These are phyloP conservation scores for Glarea lozoyensis DNA, from an alignment of 495 filamentous ascomycete genomes.

Conservation along the genomic window DNA sequence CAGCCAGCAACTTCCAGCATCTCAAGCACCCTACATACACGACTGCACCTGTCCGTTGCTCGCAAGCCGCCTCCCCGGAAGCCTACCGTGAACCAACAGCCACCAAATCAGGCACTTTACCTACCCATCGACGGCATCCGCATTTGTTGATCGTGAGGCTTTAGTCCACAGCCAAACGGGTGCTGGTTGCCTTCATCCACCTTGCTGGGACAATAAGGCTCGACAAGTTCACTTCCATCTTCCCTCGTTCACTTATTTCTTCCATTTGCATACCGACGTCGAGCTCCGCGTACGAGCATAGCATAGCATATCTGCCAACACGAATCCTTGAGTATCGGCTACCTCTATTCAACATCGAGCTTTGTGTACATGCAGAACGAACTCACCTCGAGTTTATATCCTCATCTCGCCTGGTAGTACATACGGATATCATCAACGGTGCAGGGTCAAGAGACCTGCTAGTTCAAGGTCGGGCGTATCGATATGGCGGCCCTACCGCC, in stretches of 20 bases:
- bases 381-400: slow-evolving; percentile 34
- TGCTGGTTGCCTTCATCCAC: background rate
- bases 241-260: background rate
- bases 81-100: slow-evolving; percentile 10
- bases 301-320: background rate
- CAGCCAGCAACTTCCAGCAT: background rate
- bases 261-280: too few species aligned
- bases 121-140: background rate
- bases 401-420: slow-evolving; percentile 36
- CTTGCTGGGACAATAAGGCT: background rate
- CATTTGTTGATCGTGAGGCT: background rate
- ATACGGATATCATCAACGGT: slow-evolving; percentile 8
- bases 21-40: background rate
- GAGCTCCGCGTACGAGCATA: too few species aligned
- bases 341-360: slow-evolving; percentile 7
- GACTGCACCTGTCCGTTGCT: background rate
- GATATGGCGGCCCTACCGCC: slow-evolving; percentile 32
- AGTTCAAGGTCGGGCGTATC: background rate
- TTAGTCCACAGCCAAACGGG: background rate
- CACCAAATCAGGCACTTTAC: slow-evolving; percentile 11
- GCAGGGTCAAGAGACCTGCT: slow-evolving; percentile 3
- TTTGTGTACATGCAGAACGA: slow-evolving; percentile 35
- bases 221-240: background rate
- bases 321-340: background rate
- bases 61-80: slow-evolving; percentile 11